Conservation (phyloP, 75 land plant genomes). For the Pinus tabuliformis region DNA sequence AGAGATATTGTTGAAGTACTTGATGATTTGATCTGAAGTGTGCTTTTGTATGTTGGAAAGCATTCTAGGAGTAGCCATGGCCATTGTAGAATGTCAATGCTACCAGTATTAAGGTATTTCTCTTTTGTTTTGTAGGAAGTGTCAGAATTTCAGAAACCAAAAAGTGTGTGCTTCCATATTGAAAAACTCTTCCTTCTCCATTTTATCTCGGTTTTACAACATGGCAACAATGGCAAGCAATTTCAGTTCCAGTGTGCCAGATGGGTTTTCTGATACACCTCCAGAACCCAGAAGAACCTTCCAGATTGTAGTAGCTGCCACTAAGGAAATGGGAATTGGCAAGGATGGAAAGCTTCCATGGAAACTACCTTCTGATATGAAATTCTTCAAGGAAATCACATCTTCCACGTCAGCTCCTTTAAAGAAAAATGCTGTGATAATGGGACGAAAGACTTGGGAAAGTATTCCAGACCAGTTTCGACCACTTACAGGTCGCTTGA, state of each 20-base stretch:
- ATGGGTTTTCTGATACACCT: conserved; percentile 20
- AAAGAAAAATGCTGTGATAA: conserved; percentile 88
- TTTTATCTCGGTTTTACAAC: neutral
- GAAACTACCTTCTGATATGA: conserved; percentile 81
- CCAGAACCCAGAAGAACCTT: conserved; percentile 45
- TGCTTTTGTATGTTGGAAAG: neutral
- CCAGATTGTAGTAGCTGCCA: conserved; percentile 89
- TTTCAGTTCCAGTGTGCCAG: conserved; percentile 1
- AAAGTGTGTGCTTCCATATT: neutral
- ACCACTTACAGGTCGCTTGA: conserved; percentile 88
- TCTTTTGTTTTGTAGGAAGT: neutral
- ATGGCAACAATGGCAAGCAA: neutral
- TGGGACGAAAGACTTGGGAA: conserved; percentile 97
- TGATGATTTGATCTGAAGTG: neutral
- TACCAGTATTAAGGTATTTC: neutral
- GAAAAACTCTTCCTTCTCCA: neutral
- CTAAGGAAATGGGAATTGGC: conserved; percentile 81
- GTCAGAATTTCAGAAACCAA: neutral
- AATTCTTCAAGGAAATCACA: conserved; percentile 82
- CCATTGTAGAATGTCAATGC: neutral
- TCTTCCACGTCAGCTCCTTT: conserved; percentile 41
- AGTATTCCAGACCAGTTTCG: conserved; percentile 68
- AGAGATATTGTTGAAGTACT: neutral
- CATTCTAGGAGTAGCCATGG: neutral
- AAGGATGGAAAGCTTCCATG: conserved; percentile 88